Evolutionary conservation across 2,329 filamentous ascomycete genomes (phyloP).

Genomic region (Sarocladium kiliense): DNA sequence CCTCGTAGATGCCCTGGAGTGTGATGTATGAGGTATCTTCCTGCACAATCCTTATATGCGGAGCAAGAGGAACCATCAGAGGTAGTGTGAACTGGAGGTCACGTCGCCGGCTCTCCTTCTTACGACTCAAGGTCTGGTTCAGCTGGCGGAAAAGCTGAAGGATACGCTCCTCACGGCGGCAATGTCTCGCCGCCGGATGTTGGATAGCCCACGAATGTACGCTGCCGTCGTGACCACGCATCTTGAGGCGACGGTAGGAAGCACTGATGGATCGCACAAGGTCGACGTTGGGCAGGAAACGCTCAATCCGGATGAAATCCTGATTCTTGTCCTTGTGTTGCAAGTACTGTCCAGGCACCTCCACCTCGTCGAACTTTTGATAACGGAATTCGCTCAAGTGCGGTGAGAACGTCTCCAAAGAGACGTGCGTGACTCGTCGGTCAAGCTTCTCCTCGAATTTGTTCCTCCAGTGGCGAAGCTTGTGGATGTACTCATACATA

Average conservation of each 20-base stretch:
- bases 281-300: constrained; percentile 92
- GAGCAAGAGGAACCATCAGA: constrained; percentile 90
- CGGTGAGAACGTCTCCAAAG: constrained; percentile 80
- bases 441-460: constrained; percentile 98
- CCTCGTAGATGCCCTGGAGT: constrained; percentile 91
- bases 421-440: constrained; percentile 65
- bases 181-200: constrained; percentile 88
- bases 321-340: constrained; percentile 99
- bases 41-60: constrained; percentile 90
- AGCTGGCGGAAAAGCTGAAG: constrained; percentile 96
- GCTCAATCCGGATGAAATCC: constrained; percentile 95
- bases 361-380: constrained; percentile 97
- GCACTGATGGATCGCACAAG: constrained; percentile 85
- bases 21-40: constrained; percentile 94
- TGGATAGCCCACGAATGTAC: constrained; percentile 96
- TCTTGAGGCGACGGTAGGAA: constrained; percentile 88
- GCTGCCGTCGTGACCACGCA: constrained; percentile 95
- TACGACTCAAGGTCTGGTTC: constrained; percentile 84
- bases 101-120: constrained; percentile 89
- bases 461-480: constrained; percentile 90
- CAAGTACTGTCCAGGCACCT: constrained; percentile 94
- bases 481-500: constrained; percentile 98
- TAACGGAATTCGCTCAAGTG: constrained; percentile 96
- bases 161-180: constrained; percentile 89
- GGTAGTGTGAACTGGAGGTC: constrained; percentile 96